phyloP scores from a whole-genome alignment of 2,329 filamentous ascomycete species.

The Fusarium mangiferae region DNA sequence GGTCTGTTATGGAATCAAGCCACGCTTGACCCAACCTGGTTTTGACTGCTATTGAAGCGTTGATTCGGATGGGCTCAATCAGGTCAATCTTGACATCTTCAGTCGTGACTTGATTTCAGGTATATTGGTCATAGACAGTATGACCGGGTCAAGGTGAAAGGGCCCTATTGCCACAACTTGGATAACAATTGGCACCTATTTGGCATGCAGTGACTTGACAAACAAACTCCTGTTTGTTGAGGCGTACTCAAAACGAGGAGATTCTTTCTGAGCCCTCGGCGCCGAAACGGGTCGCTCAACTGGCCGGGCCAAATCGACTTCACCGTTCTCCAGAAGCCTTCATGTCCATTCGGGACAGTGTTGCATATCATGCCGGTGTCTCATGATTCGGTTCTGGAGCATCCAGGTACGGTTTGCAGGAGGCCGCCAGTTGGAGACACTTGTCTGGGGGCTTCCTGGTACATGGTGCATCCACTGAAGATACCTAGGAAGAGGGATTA shows the following conservation, averaged over 20 bases:
- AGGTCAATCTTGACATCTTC: background rate
- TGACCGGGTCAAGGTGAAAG: background rate
- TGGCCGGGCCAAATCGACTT: conserved; percentile 14
- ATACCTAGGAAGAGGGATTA: background rate
- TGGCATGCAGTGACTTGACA: background rate
- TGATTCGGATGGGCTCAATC: background rate
- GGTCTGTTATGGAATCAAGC: conserved; percentile 6
- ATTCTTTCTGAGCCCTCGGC: background rate
- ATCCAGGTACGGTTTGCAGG: background rate
- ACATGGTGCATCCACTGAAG: background rate
- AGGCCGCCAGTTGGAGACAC: conserved; percentile 2
- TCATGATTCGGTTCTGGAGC: conserved; percentile 17
- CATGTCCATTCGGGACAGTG: background rate
- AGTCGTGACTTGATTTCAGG: background rate
- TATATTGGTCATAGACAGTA: background rate
- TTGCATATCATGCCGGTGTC: conserved; percentile 7
- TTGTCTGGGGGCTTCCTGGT: background rate
- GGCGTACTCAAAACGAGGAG: background rate
- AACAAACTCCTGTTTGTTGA: background rate
- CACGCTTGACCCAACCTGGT: conserved; percentile 1
- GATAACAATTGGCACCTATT: background rate
- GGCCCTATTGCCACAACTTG: background rate
- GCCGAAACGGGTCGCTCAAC: conserved; percentile 3
- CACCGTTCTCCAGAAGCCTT: background rate
- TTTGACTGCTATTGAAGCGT: background rate